phyloP scores from a whole-genome alignment of 2,329 filamentous ascomycete genomes.

The Aspergillus carbonarius region DNA sequence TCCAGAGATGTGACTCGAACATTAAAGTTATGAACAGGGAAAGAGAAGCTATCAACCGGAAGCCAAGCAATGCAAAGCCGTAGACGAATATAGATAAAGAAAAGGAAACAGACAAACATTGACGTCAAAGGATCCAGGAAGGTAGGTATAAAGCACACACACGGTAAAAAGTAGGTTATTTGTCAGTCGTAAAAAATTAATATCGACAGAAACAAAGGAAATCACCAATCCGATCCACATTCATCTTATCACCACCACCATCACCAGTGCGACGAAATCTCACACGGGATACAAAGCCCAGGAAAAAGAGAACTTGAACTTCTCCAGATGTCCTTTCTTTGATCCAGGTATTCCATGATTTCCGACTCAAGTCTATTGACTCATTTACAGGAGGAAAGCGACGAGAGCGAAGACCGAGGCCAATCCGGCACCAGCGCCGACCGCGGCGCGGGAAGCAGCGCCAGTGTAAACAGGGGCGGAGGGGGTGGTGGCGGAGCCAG shows the following conservation, averaged over 20 bases:
- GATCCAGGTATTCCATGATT: background rate
- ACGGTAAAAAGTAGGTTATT: background rate
- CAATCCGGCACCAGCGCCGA: slow-evolving; percentile 51
- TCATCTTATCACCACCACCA: background rate
- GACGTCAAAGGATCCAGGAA: background rate
- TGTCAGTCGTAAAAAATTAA: slow-evolving; percentile 1
- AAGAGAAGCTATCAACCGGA: background rate
- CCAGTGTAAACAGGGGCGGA: slow-evolving; percentile 47
- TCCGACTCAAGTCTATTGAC: background rate
- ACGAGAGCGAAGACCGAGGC: slow-evolving; percentile 54
- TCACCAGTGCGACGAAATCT: background rate
- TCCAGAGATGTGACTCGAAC: background rate
- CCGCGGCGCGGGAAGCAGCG: slow-evolving; percentile 51
- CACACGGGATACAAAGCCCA: background rate
- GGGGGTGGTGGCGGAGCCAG: slow-evolving; percentile 27
- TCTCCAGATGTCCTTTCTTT: background rate
- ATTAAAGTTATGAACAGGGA: slow-evolving; percentile 15
- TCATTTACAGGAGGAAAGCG: slow-evolving; percentile 46
- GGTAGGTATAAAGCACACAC: background rate
- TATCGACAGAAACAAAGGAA: slow-evolving; percentile 3
- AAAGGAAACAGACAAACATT: background rate
- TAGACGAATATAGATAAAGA: slow-evolving; percentile 8
- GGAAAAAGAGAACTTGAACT: background rate
- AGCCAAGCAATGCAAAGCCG: background rate
- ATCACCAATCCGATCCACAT: background rate